Base-by-base conservation (phyloP, 2,329 filamentous ascomycete species). In the Pestalotiopsis sp. region DNA sequence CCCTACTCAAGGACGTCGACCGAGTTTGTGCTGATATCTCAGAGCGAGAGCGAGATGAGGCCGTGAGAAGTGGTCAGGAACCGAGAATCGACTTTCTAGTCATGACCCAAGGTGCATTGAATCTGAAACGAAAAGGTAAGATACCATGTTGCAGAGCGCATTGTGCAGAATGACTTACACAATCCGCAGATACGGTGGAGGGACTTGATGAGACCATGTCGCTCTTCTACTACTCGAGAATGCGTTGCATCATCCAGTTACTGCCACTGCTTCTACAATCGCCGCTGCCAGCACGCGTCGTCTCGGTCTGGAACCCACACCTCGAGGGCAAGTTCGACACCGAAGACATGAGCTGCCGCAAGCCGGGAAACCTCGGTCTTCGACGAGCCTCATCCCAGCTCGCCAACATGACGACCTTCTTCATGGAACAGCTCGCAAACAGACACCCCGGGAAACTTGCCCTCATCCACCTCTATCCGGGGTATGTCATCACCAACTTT, bases 1-100 rank as follows among this genome's bases (percentile, higher is more conserved):
- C 77, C 5, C 70, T 80, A 4, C 70, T 81, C 12, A 72, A 67
- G n/a, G 76, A 80, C 39, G 79, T 81, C 9, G 80, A 82, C 69
- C 68, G 67, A 5, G 72, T 77, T 6, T 79, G 73, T 45, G 69
- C 65, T 2, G 72, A 78, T 9, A 76, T 82, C 59, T 71, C 68
- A 1, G 58, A 67, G 31, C 56, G 70, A 2, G 80, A 82, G 69
- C 61, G 68, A 62, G 68, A 69, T 7, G 67, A 64, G 2, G 45
- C 68, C 17, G 58, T 72, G 17, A 52, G 13, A 4, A 70, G 60
- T 4, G 60, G 45, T 11, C 60, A 61, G 39, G 38, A 20, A 11
- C 25, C 77, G 23, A 76, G 77, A 68, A 66, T 82, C 25, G 80
- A 82, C 71, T 72, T 77, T 17, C 60, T 82, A 27, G 76, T 80